These are phyloP conservation scores for Penicillium sp. DNA, from an alignment of 2,329 filamentous ascomycete species.

Conservation along the genomic window DNA sequence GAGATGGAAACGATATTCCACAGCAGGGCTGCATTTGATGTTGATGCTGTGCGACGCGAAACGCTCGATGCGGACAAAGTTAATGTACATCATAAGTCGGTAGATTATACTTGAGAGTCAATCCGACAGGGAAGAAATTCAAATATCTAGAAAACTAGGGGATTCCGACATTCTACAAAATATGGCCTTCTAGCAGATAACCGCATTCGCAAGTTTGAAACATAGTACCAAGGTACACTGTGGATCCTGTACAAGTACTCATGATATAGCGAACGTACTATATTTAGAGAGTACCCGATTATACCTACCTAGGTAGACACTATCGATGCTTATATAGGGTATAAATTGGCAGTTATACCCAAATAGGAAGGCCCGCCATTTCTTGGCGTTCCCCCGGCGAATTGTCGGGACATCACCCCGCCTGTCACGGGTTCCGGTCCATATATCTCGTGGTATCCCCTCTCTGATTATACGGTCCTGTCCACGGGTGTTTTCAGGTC, in stretches of 20 bases:
- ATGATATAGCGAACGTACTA: not conserved
- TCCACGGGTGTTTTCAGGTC: not conserved
- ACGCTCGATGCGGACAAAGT: constrained; percentile 1
- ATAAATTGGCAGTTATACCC: not conserved
- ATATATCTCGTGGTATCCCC: not conserved
- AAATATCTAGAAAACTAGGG: not conserved
- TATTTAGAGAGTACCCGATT: too few species aligned
- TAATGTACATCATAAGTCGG: not conserved
- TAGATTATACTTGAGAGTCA: not conserved
- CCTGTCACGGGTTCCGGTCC: not conserved
- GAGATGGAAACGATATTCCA: constrained; percentile 36
- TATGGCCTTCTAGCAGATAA: constrained; percentile 12
- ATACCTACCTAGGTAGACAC: not conserved
- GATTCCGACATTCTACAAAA: not conserved
- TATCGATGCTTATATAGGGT: not conserved
- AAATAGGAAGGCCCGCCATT: constrained; percentile 1
- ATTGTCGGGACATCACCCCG: constrained; percentile 2
- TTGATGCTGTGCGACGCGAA: constrained; percentile 15
- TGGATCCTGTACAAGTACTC: not conserved
- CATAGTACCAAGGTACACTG: not conserved
- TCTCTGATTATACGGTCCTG: not conserved
- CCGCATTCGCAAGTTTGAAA: constrained; percentile 30
- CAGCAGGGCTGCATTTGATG: constrained; percentile 23
- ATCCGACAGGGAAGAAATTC: not conserved
- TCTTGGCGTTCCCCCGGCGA: not conserved